These are phyloP conservation scores for Fusarium albosuccineum DNA, from an alignment of 2,329 filamentous ascomycete genomes.

Conservation along the genomic window DNA sequence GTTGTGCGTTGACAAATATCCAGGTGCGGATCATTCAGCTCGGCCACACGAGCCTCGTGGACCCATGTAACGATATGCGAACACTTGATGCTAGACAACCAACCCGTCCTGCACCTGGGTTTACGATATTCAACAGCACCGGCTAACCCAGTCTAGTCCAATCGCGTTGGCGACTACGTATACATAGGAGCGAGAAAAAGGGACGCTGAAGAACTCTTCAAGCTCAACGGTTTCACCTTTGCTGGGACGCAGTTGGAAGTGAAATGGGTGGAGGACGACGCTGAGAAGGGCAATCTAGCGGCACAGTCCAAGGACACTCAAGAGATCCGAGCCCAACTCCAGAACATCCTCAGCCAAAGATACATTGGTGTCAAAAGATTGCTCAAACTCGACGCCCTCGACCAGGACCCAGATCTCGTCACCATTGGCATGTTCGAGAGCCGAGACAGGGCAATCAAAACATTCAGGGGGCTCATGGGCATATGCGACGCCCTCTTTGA, in stretches of 20 bases:
- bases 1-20: constrained; percentile 59
- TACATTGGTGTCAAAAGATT: constrained; percentile 81
- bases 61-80: constrained; percentile 37
- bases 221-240: constrained; percentile 77
- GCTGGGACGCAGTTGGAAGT: constrained; percentile 73
- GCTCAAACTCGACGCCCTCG: constrained; percentile 84
- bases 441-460: constrained; percentile 80
- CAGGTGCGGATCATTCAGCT: constrained; percentile 45
- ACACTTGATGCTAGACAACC: constrained; percentile 35
- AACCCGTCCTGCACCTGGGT: constrained; percentile 38
- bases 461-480: constrained; percentile 92
- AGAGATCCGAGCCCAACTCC: constrained; percentile 77
- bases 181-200: constrained; percentile 75
- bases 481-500: constrained; percentile 85
- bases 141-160: constrained; percentile 80
- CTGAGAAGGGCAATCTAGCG: constrained; percentile 51
- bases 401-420: constrained; percentile 77
- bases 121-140: constrained; percentile 53
- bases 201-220: constrained; percentile 73
- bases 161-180: constrained; percentile 75
- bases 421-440: constrained; percentile 81
- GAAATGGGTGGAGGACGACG: constrained; percentile 61
- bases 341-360: constrained; percentile 77
- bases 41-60: constrained; percentile 36
- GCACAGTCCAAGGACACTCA: constrained; percentile 66